A percentile compares a stretch with the other conserved stretches of the same genome.
These are phyloP conservation scores for Cryomyces antarcticus DNA, from an alignment of 495 filamentous ascomycete genomes.

Conservation along the genomic window DNA sequence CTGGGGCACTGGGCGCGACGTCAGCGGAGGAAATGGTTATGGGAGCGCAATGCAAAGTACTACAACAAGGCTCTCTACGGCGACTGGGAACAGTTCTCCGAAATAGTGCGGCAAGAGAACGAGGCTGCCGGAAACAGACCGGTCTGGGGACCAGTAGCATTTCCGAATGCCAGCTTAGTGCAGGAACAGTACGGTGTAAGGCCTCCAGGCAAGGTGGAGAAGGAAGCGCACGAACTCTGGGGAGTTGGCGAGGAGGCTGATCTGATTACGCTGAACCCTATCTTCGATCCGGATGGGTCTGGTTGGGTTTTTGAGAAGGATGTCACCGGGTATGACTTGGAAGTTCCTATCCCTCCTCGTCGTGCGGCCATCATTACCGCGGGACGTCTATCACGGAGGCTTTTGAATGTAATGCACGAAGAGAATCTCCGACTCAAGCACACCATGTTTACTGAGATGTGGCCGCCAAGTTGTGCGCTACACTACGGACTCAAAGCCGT, in stretches of 20 bases:
- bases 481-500: conserved; percentile 24
- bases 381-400: conserved; percentile 16
- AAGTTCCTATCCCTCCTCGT: conserved; percentile 18
- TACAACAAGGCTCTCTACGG: conserved; percentile 27
- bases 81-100: conserved; percentile 23
- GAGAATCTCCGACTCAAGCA: conserved; percentile 17
- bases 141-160: conserved; percentile 21
- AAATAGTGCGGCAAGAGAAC: conserved; percentile 22
- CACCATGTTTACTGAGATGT: conserved; percentile 25
- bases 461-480: conserved; percentile 17
- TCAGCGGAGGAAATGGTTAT: conserved; percentile 32
- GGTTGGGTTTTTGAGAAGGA: conserved; percentile 24
- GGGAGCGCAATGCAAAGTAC: conserved; percentile 27
- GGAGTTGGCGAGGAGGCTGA: conserved; percentile 39
- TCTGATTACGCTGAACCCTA: conserved; percentile 29
- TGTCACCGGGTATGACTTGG: conserved; percentile 19
- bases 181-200: conserved; percentile 19
- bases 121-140: conserved; percentile 18
- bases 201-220: conserved; percentile 22
- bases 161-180: conserved; percentile 16
- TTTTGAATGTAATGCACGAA: conserved; percentile 20
- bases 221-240: conserved; percentile 32
- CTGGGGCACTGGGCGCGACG: conserved; percentile 27
- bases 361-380: conserved; percentile 23
- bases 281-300: conserved; percentile 21